Evolutionary conservation across 2,329 filamentous ascomycete genomes (phyloP).

Genomic region (Xylaria polymorpha): DNA sequence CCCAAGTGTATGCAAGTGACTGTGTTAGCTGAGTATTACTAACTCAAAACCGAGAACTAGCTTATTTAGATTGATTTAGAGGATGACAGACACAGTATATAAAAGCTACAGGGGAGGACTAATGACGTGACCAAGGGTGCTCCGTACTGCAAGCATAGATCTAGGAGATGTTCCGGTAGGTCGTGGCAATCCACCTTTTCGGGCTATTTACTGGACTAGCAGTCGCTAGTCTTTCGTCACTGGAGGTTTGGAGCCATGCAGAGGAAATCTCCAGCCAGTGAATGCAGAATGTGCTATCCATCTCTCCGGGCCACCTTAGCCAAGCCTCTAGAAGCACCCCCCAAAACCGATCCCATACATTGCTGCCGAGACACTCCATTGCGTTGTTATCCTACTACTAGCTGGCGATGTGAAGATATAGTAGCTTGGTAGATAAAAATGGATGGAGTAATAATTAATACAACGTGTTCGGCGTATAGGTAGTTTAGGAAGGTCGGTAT

Average conservation of each 20-base stretch:
- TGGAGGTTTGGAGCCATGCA: neutral
- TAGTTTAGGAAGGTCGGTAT: conserved; percentile 1
- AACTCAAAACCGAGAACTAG: neutral
- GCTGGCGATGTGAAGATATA: neutral
- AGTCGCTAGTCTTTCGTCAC: neutral
- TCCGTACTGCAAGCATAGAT: too few relatives aligned
- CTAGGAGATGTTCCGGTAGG: neutral
- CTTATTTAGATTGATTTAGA: conserved; percentile 3
- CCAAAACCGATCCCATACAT: neutral
- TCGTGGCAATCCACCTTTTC: neutral
- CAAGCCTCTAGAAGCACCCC: neutral
- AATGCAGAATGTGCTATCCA: neutral
- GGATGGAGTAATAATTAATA: neutral
- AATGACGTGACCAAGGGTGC: conserved; percentile 9
- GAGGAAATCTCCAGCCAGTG: neutral
- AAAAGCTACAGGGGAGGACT: too few relatives aligned
- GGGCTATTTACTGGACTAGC: neutral
- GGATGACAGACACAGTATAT: neutral
- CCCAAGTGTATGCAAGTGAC: neutral
- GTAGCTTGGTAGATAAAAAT: neutral
- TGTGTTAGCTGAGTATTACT: neutral
- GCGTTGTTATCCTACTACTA: too few relatives aligned
- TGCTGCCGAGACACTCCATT: neutral
- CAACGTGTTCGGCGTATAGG: neutral
- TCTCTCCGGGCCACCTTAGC: neutral